Conservation (phyloP, 352 stramenopile species). For the Phytophthora boehmeriae region DNA sequence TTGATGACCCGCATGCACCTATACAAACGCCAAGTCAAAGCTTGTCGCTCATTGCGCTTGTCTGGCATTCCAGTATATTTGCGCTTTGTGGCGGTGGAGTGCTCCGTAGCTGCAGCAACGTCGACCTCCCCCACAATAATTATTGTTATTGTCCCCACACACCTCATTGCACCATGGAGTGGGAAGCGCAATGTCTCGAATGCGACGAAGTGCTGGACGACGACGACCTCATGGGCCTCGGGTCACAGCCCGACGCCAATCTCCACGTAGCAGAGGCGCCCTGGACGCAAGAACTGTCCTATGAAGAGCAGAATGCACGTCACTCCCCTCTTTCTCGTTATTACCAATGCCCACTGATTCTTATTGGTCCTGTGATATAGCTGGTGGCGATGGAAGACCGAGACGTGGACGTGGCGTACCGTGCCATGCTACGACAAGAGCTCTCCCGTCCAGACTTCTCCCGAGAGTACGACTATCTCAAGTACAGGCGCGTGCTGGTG, state of each 20-base stretch:
- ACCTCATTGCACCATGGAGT: conserved; percentile 52
- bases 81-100: conserved; percentile 6
- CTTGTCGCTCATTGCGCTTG: conserved; percentile 3
- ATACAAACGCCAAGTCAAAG: conserved; percentile 11
- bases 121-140: background rate
- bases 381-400: conserved; percentile 76
- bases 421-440: conserved; percentile 81
- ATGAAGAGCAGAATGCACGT: conserved; percentile 52
- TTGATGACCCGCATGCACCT: conserved; percentile 10
- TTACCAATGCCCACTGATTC: background rate
- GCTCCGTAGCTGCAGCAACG: background rate
- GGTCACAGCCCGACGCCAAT: conserved; percentile 37
- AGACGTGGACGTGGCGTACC: conserved; percentile 72
- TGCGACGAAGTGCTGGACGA: conserved; percentile 87
- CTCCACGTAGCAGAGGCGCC: conserved; percentile 23
- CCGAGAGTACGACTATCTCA: conserved; percentile 81
- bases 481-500: conserved; percentile 81
- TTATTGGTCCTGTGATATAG: conserved; percentile 32
- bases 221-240: conserved; percentile 47
- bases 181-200: conserved; percentile 66
- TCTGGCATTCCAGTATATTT: background rate
- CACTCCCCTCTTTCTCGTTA: background rate
- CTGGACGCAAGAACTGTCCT: conserved; percentile 34
- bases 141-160: conserved; percentile 6
- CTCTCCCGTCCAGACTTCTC: conserved; percentile 71